A percentile compares a stretch with the other conserved stretches of the same genome.
phyloP scores from a whole-genome alignment of 2,329 filamentous ascomycete genomes.

The Sporothrix sp. region DNA sequence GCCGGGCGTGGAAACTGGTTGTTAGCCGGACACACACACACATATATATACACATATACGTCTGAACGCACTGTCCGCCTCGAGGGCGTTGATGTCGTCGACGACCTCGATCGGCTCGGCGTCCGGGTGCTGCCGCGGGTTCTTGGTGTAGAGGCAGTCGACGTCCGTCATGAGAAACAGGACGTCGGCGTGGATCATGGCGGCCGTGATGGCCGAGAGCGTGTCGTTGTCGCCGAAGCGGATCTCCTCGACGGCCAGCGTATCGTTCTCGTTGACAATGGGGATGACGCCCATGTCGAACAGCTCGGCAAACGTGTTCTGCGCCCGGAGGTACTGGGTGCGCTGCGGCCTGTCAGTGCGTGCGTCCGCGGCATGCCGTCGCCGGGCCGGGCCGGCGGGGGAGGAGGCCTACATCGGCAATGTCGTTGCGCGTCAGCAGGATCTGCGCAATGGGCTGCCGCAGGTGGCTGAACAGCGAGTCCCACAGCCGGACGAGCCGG shows the following conservation, averaged over 20 bases:
- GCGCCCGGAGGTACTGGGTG: constrained; percentile 90
- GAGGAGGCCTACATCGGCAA: constrained; percentile 66
- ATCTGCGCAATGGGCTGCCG: constrained; percentile 91
- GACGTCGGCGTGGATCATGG: constrained; percentile 94
- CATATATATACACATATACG: background rate
- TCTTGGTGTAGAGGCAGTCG: constrained; percentile 94
- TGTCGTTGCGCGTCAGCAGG: constrained; percentile 87
- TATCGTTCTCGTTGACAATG: constrained; percentile 98
- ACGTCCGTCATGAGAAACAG: constrained; percentile 99
- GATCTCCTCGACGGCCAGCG: constrained; percentile 91
- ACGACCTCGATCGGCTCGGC: constrained; percentile 87
- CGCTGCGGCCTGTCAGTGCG: constrained; percentile 38
- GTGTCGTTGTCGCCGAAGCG: constrained; percentile 99
- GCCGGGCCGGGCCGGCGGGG: no score
- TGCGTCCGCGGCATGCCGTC: no score
- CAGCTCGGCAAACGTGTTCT: constrained; percentile 86
- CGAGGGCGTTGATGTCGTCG: constrained; percentile 71
- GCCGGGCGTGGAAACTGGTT: constrained; percentile 73
- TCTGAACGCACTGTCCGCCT: constrained; percentile 71
- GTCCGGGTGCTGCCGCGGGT: constrained; percentile 75
- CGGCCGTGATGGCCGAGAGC: constrained; percentile 88
- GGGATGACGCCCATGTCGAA: constrained; percentile 93
- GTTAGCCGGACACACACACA: background rate
- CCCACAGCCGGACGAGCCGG: constrained; percentile 90
- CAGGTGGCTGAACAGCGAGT: constrained; percentile 79